Base-by-base conservation (phyloP, 352 stramenopile species). In the Globisporangium barbulae region DNA sequence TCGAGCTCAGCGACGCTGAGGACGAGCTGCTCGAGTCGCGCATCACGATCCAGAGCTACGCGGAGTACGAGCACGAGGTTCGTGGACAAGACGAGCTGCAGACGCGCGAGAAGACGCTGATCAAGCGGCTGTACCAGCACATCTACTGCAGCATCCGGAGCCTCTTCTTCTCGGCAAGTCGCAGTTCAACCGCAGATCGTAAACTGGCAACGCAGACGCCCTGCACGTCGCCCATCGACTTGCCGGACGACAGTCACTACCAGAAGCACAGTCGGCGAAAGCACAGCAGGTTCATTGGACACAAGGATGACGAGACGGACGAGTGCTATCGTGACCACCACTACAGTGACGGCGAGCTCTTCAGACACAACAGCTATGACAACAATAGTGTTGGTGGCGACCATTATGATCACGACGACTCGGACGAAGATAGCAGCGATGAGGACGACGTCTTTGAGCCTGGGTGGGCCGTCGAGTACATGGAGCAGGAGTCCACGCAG, bases 401-500 rank as follows among this genome's bases (percentile, higher is more conserved):
- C 33, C 33, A 39, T 2, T 55, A 35, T n/a, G 47, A 53, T 25
- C 25, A 54, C 4, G 48, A 54, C 13, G 28, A 57, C 19, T 42
- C 50, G 7, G 50, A 48, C 4, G 67, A 63, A 25, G 61, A 58
- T 17, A 59, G 15, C 10, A 49, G 9, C 22, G 21, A 42, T n/a
- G 30, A 22, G 3, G 39, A 31, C 21, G 50, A 70, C 17, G 5
- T 53, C 7, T 69, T 81, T 25, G 85, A 94, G 41, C 77, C 83
- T 19, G 83, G 85, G 5, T 94, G 85, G 85, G 79, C 85, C 2
- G 72, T 94, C 15, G 78, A 91, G 63, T 94, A 94, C 69, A 84
- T 91, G 73, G 79, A 94, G 56, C 76, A 87, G 54, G 83, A 87
- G 68, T 76, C 82, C 2, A 70, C 64, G 12, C 41, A 22, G 2